A percentile compares a stretch with the other conserved stretches of the same genome.
Conservation (phyloP, 306 rosid genomes). For the Cicer judaicum region DNA sequence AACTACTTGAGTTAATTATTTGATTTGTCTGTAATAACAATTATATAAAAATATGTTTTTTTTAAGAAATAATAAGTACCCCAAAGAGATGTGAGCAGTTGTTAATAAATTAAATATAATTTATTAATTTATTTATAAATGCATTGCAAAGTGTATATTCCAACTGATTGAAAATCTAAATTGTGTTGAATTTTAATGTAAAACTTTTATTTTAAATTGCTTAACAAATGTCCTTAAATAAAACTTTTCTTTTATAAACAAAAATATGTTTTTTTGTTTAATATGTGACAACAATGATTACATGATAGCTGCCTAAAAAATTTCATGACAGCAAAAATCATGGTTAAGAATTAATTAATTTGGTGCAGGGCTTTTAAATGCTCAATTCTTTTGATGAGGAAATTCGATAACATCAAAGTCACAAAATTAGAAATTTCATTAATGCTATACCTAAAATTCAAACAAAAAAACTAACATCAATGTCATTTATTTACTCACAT, state of each 20-base stretch:
- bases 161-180: too few relatives aligned
- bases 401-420: conserved; percentile 2
- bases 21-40: not conserved
- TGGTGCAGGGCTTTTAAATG: conserved; percentile 26
- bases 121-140: too few relatives aligned
- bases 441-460: conserved; percentile 1
- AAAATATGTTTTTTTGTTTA: not conserved
- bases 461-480: not conserved
- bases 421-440: conserved; percentile 31
- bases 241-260: not conserved
- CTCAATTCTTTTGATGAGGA: conserved; percentile 23
- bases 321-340: not conserved
- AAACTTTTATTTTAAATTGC: too few relatives aligned
- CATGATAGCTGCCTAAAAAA: too few relatives aligned
- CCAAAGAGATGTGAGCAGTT: too few relatives aligned
- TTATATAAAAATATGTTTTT: not conserved
- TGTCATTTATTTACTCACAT: conserved; percentile 34
- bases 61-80: too few relatives aligned
- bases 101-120: too few relatives aligned
- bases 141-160: too few relatives aligned
- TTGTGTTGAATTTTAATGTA: too few relatives aligned
- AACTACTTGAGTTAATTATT: too few relatives aligned
- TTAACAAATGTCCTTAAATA: too few relatives aligned
- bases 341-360: not conserved
- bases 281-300: conserved; percentile 1